phyloP scores from a whole-genome alignment of 306 rosid species.

The Rubus parviflorus region DNA sequence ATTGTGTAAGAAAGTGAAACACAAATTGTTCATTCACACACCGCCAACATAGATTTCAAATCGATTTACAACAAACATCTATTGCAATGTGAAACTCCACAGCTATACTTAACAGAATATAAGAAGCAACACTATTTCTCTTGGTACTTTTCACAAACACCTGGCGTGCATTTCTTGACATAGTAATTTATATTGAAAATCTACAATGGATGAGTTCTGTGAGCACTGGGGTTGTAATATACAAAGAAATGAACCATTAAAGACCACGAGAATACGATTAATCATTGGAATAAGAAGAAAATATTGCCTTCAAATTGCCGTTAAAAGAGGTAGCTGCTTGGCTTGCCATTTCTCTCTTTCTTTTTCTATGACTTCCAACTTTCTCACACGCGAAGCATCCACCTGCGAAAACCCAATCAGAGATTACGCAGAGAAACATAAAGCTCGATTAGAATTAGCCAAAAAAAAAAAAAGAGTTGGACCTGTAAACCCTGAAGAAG shows the following conservation, averaged over 20 bases:
- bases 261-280: background rate
- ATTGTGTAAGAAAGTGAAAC: background rate
- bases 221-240: background rate
- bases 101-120: background rate
- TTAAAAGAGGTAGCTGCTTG: slow-evolving; percentile 43
- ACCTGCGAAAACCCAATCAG: slow-evolving; percentile 5
- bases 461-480: background rate
- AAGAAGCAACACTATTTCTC: background rate
- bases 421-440: background rate
- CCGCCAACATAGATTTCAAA: background rate
- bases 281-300: background rate
- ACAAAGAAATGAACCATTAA: background rate
- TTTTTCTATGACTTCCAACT: slow-evolving; percentile 8
- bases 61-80: background rate
- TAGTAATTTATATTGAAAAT: background rate
- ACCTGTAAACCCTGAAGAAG: slow-evolving; percentile 21
- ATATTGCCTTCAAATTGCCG: slow-evolving; percentile 47
- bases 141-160: slow-evolving; percentile 25
- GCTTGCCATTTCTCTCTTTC: slow-evolving; percentile 38
- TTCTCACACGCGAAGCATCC: slow-evolving; percentile 13
- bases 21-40: background rate
- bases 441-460: background rate
- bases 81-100: background rate
- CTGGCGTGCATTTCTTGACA: slow-evolving; percentile 3
- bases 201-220: background rate